phyloP scores from a whole-genome alignment of 23 red algal species.

The Chondrus crispus region DNA sequence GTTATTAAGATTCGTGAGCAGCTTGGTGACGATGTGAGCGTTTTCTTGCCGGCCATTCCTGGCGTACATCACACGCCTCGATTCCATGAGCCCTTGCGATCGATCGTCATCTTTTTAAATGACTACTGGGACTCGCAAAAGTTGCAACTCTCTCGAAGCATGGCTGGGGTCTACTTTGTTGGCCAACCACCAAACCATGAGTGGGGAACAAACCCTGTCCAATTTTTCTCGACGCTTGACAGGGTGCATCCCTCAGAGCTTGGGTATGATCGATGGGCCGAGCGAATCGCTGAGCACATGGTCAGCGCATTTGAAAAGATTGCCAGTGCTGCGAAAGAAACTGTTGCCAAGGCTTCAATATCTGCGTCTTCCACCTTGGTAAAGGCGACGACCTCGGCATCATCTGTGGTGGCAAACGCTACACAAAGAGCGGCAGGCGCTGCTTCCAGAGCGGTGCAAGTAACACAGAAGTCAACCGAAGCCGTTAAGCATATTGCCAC shows the following conservation, averaged over 20 bases:
- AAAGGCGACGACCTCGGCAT: background rate
- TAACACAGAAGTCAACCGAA: background rate
- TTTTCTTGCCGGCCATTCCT: slow-evolving; percentile 77
- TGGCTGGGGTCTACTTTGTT: slow-evolving; percentile 61
- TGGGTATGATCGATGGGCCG: slow-evolving; percentile 71
- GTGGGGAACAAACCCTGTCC: slow-evolving; percentile 47
- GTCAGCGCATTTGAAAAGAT: slow-evolving; percentile 38
- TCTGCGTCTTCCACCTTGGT: no score
- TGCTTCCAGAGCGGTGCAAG: background rate
- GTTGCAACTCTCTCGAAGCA: slow-evolving; percentile 49
- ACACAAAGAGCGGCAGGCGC: background rate
- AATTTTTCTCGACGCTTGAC: slow-evolving; percentile 68
- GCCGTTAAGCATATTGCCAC: background rate
- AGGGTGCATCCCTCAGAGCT: slow-evolving; percentile 76
- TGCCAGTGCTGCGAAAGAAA: background rate
- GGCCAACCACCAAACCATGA: slow-evolving; percentile 63
- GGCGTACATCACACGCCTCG: slow-evolving; percentile 73
- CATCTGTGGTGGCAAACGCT: background rate
- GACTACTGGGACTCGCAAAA: slow-evolving; percentile 76
- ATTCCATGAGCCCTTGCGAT: slow-evolving; percentile 70
- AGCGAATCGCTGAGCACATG: slow-evolving; percentile 78
- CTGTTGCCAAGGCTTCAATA: no score
- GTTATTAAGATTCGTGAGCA: slow-evolving; percentile 55
- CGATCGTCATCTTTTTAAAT: slow-evolving; percentile 68
- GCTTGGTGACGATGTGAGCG: slow-evolving; percentile 42